Conservation (phyloP, 108 stramenopile species). For the Poteriospumella lacustris region DNA sequence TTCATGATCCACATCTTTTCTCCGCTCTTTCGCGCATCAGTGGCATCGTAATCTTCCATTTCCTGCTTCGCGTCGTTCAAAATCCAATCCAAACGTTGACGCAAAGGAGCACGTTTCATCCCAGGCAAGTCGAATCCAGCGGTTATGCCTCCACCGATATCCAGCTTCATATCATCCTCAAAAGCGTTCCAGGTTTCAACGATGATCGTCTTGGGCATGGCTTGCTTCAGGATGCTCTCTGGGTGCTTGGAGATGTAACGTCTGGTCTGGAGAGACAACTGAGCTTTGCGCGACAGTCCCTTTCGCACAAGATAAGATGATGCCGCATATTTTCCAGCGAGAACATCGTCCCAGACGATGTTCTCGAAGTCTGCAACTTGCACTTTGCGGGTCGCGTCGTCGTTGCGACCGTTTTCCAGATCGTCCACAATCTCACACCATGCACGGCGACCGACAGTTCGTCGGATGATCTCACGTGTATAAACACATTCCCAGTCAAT, state of each 20-base stretch:
- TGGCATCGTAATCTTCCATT: not conserved
- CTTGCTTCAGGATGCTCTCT: slow-evolving; percentile 23
- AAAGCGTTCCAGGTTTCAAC: slow-evolving; percentile 55
- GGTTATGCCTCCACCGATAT: slow-evolving; percentile 1
- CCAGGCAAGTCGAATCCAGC: not conserved
- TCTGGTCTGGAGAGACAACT: slow-evolving; percentile 39
- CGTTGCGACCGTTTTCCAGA: slow-evolving; percentile 21
- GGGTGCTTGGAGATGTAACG: slow-evolving; percentile 42
- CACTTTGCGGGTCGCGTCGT: slow-evolving; percentile 15
- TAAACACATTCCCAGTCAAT: not conserved
- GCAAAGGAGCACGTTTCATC: not conserved
- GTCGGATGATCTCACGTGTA: not conserved
- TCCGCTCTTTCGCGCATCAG: not conserved
- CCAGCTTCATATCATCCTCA: slow-evolving; percentile 36
- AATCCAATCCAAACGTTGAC: slow-evolving; percentile 15
- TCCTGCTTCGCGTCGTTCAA: not conserved
- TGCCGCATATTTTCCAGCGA: slow-evolving; percentile 37
- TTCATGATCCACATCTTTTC: slow-evolving; percentile 50
- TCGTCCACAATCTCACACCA: slow-evolving; percentile 24
- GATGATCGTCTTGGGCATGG: slow-evolving; percentile 39
- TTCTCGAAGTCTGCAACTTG: slow-evolving; percentile 50
- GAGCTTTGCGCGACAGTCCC: slow-evolving; percentile 54
- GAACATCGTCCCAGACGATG: slow-evolving; percentile 40
- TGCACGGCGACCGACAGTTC: not conserved
- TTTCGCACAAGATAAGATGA: slow-evolving; percentile 54